Evolutionary conservation across 2,329 filamentous ascomycete genomes (phyloP), one percentile per base, ranked within the genome.

Genomic region (Trichoderma afroharzianum): DNA sequence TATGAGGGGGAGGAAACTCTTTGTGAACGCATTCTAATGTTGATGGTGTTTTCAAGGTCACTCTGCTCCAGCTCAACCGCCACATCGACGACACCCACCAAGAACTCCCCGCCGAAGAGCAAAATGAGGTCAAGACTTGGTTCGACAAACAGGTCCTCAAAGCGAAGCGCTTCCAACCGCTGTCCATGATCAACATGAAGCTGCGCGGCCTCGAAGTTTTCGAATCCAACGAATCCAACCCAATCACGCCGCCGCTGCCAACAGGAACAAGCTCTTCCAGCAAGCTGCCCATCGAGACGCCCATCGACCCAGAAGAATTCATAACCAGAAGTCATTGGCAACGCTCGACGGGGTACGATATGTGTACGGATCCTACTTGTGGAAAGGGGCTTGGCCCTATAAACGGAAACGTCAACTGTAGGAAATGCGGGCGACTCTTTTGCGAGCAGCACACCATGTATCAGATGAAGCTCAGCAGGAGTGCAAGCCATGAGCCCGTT

Each of bases 401-500:
- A 7, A 95, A 92, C 77, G 94, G 94, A 21, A 94, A 88, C 77
- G 91, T 99, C 77, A 98, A 99, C 80, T 99, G 96, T 81, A 88
- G 96, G 74, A 94, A 95, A 74, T 99, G 96, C 78, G 96, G 96
- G 7, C 91, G 92, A 76, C 83, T 99, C 53, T 99, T 98, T 79
- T 99, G 96, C 81, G 96, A 98, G 78, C 93, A 95, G 76, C 96
- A 99, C 80, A 98, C 96, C 67, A 97, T 99, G 95, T 99, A 98
- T 79, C 95, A 99, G 83, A 98, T 98, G 93, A 98, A 97, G 84
- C 86, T 99, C 12, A 97, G 95, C 9, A 87, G 95, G 69, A 92
- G 94, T 33, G 96, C 96, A 4, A 88, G 91, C 72, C 94, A 98
- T 81, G 96, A 99, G 74, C 95, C 96, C 0, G 89, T 96, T 1